These are phyloP conservation scores for Beta macrorhiza DNA, from an alignment of 179 eudicot genomes.

Conservation along the genomic window DNA sequence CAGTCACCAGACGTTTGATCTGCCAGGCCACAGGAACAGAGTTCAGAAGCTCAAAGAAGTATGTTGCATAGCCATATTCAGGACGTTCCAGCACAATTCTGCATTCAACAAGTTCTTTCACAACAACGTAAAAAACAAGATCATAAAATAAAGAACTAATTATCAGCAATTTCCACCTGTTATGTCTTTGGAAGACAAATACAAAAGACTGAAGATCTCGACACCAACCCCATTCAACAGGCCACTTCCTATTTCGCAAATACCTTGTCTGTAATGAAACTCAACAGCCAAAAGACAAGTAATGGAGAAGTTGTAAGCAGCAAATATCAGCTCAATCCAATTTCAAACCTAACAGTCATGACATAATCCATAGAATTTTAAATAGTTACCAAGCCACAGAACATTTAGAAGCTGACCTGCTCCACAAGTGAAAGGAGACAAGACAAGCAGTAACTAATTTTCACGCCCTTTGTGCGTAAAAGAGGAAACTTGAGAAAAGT, in stretches of 20 bases:
- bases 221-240: conserved; percentile 99
- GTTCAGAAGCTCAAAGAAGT: conserved; percentile 83
- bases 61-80: conserved; percentile 95
- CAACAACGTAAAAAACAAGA: neutral
- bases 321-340: neutral
- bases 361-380: neutral
- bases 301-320: neutral
- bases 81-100: conserved; percentile 99
- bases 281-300: conserved; percentile 10
- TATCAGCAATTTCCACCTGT: conserved; percentile 54
- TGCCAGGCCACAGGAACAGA: conserved; percentile 74
- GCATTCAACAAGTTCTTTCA: conserved; percentile 29
- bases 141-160: neutral
- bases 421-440: conserved; percentile 87
- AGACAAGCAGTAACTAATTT: conserved; percentile 76
- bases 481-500: conserved; percentile 66
- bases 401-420: conserved; percentile 51
- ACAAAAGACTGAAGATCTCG: conserved; percentile 94
- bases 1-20: conserved; percentile 80
- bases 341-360: conserved; percentile 1
- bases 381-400: neutral
- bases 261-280: conserved; percentile 57
- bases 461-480: conserved; percentile 54
- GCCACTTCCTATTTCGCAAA: conserved; percentile 76
- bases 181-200: conserved; percentile 84